Conservation (phyloP, 805 yeast genomes). For the Tetrapisispora pingtungensis region DNA sequence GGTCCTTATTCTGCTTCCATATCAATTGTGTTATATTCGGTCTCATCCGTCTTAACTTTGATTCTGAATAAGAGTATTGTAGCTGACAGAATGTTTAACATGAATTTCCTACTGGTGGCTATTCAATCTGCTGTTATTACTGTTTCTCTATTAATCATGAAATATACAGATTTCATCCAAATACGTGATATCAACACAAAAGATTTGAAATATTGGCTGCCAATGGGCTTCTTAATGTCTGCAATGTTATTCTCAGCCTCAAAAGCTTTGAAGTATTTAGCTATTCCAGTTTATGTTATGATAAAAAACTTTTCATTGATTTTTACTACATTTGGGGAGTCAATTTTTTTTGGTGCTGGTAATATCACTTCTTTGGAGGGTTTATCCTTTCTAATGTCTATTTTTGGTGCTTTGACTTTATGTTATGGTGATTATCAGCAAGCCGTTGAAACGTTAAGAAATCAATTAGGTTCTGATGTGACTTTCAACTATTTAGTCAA, state of each 20-base stretch:
- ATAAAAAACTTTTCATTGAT: slow-evolving; percentile 96
- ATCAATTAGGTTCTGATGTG: slow-evolving; percentile 20
- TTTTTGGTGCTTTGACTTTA: slow-evolving; percentile 80
- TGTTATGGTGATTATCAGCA: slow-evolving; percentile 64
- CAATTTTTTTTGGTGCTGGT: slow-evolving; percentile 85
- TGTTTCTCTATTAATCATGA: slow-evolving; percentile 59
- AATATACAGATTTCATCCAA: slow-evolving; percentile 63
- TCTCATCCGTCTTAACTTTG: slow-evolving; percentile 88
- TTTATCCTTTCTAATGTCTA: slow-evolving; percentile 71
- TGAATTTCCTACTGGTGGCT: slow-evolving; percentile 81
- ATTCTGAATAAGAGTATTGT: slow-evolving; percentile 88
- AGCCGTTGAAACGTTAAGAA: not conserved
- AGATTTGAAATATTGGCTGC: slow-evolving; percentile 94
- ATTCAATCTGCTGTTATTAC: slow-evolving; percentile 83
- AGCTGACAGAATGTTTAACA: slow-evolving; percentile 50
- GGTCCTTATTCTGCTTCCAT: slow-evolving; percentile 31
- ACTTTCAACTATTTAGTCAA: slow-evolving; percentile 33
- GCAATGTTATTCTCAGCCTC: slow-evolving; percentile 94
- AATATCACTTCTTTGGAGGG: slow-evolving; percentile 40
- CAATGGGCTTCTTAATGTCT: slow-evolving; percentile 82
- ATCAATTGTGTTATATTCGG: slow-evolving; percentile 70
- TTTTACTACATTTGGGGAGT: slow-evolving; percentile 96
- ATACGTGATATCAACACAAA: slow-evolving; percentile 76
- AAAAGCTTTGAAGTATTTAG: slow-evolving; percentile 82
- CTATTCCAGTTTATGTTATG: slow-evolving; percentile 94